Evolutionary conservation across 352 stramenopile genomes (phyloP).

Genomic region (Thalassiosira exigua): DNA sequence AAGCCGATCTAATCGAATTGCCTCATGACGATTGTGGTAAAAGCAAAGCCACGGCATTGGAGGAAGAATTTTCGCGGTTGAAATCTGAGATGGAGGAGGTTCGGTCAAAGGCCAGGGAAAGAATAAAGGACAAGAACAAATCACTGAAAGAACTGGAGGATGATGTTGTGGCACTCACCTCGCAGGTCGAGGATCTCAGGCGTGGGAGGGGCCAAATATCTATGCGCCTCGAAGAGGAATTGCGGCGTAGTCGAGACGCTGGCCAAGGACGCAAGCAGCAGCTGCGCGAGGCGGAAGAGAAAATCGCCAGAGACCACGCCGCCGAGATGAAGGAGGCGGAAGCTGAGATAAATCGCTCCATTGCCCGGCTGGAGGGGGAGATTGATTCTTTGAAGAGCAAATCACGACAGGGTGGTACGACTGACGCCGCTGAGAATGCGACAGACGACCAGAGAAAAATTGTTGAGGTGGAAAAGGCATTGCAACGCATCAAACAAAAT

Average conservation of each 20-base stretch:
- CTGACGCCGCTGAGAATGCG: too few relatives aligned
- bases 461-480: conserved; percentile 32
- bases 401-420: too few relatives aligned
- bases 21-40: too few relatives aligned
- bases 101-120: conserved; percentile 49
- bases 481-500: conserved; percentile 42
- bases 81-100: conserved; percentile 30
- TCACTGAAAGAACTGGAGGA: conserved; percentile 52
- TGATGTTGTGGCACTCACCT: conserved; percentile 22
- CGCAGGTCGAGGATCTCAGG: conserved; percentile 45
- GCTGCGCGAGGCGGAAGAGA: conserved; percentile 37
- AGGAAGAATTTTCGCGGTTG: conserved; percentile 29
- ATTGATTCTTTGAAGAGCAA: conserved; percentile 41
- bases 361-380: conserved; percentile 47
- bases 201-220: conserved; percentile 38
- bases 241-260: conserved; percentile 25
- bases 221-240: conserved; percentile 21
- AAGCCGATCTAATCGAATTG: neutral
- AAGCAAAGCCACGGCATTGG: too few relatives aligned
- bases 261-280: conserved; percentile 35
- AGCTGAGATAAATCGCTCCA: conserved; percentile 46
- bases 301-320: conserved; percentile 35
- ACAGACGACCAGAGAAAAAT: conserved; percentile 9
- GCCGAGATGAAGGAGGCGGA: conserved; percentile 31
- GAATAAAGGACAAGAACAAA: conserved; percentile 48